Conservation (phyloP, 805 yeast genomes). For the Scheffersomyces ergatensis region DNA sequence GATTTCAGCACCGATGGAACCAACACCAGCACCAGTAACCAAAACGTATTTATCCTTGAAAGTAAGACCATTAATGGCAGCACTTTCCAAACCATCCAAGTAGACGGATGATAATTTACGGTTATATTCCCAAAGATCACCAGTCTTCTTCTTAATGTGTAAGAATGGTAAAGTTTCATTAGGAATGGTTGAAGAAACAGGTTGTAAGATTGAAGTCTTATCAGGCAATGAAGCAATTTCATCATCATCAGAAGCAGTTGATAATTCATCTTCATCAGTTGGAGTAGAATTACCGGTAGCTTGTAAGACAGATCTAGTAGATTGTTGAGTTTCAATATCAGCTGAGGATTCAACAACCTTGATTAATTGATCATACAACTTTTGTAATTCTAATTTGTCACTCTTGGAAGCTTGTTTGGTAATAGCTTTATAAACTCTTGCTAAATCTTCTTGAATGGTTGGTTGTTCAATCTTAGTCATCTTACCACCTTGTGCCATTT, state of each 20-base stretch:
- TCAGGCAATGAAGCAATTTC: slow-evolving; percentile 86
- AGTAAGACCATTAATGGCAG: slow-evolving; percentile 91
- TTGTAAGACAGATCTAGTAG: slow-evolving; percentile 52
- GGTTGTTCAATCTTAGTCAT: slow-evolving; percentile 70
- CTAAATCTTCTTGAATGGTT: slow-evolving; percentile 80
- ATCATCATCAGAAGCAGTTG: slow-evolving; percentile 57
- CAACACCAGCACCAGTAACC: slow-evolving; percentile 98
- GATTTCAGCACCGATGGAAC: slow-evolving; percentile 97
- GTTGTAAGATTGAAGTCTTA: slow-evolving; percentile 63
- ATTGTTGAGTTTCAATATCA: slow-evolving; percentile 67
- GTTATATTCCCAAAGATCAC: slow-evolving; percentile 84
- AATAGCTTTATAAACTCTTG: slow-evolving; percentile 78
- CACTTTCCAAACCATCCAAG: slow-evolving; percentile 87
- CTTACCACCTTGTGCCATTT: slow-evolving; percentile 94
- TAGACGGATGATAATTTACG: slow-evolving; percentile 71
- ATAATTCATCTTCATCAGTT: slow-evolving; percentile 35
- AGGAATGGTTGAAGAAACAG: slow-evolving; percentile 72
- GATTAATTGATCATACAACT: slow-evolving; percentile 67
- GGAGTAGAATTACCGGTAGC: slow-evolving; percentile 45
- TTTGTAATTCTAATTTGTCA: slow-evolving; percentile 69
- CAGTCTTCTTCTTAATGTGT: slow-evolving; percentile 78
- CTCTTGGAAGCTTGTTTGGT: slow-evolving; percentile 60
- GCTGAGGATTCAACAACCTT: slow-evolving; percentile 65
- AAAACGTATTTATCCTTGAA: slow-evolving; percentile 86
- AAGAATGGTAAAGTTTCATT: slow-evolving; percentile 91